A percentile compares a stretch with the other conserved stretches of the same genome.
Conservation (phyloP, 2,329 filamentous ascomycete genomes). For the Colletotrichum chrysophilum region DNA sequence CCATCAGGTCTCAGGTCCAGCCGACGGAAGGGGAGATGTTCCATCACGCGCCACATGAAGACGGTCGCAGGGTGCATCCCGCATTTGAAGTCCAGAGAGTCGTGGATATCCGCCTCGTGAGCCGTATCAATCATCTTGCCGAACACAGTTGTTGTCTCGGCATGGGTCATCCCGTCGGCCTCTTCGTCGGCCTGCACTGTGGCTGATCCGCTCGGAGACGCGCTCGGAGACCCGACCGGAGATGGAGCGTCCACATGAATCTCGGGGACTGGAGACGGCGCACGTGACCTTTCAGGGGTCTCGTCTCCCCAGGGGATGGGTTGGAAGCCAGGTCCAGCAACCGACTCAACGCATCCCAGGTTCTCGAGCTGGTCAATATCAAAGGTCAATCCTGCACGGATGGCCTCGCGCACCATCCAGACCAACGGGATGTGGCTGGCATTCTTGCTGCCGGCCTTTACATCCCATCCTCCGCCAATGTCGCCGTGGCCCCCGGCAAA, state of each 20-base stretch:
- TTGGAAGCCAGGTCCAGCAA: neutral
- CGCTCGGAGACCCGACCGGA: slow-evolving; percentile 8
- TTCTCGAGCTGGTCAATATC: slow-evolving; percentile 71
- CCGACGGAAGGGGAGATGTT: slow-evolving; percentile 79
- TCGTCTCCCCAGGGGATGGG: neutral
- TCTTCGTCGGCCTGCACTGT: neutral
- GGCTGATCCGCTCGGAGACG: neutral
- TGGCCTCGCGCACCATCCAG: slow-evolving; percentile 70
- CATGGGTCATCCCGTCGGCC: neutral
- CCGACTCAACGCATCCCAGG: slow-evolving; percentile 62
- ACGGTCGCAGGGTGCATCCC: slow-evolving; percentile 64
- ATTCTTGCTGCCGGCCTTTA: slow-evolving; percentile 60
- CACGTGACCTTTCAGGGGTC: neutral
- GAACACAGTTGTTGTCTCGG: slow-evolving; percentile 42
- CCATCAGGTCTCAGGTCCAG: slow-evolving; percentile 79
- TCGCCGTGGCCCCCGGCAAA: slow-evolving; percentile 82
- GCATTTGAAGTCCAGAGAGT: slow-evolving; percentile 70
- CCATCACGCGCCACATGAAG: slow-evolving; percentile 77
- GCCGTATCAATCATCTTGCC: slow-evolving; percentile 63
- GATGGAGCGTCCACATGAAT: slow-evolving; percentile 30
- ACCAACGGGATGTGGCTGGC: slow-evolving; percentile 72
- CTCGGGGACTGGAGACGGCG: slow-evolving; percentile 31
- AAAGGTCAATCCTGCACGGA: slow-evolving; percentile 71
- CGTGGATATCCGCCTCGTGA: slow-evolving; percentile 65
- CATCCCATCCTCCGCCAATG: slow-evolving; percentile 78